These are phyloP conservation scores for Xylaria longipes DNA, from an alignment of 495 filamentous ascomycete species.

Conservation along the genomic window DNA sequence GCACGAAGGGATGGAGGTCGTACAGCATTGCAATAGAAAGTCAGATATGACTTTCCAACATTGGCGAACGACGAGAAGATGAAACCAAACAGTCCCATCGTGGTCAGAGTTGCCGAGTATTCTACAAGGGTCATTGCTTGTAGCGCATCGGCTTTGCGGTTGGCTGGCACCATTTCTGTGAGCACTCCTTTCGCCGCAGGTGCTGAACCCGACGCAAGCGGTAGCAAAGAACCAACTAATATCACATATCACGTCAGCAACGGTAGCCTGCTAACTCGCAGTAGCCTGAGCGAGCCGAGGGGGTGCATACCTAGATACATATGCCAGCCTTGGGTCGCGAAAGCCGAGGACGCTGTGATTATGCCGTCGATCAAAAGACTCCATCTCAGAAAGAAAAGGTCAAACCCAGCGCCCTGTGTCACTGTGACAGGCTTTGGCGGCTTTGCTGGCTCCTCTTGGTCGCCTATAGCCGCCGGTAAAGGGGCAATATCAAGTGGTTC, in stretches of 20 bases:
- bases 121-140: constrained; percentile 60
- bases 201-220: constrained; percentile 57
- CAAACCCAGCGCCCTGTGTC: constrained; percentile 49
- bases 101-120: constrained; percentile 55
- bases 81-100: constrained; percentile 57
- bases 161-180: constrained; percentile 56
- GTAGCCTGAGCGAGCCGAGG: too few species aligned
- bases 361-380: constrained; percentile 58
- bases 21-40: constrained; percentile 58
- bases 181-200: constrained; percentile 62
- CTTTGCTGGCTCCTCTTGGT: constrained; percentile 47
- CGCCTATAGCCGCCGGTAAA: constrained; percentile 42
- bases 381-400: constrained; percentile 56
- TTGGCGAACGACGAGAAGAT: constrained; percentile 55
- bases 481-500: constrained; percentile 43
- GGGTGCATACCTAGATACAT: constrained; percentile 53
- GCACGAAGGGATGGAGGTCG: constrained; percentile 24
- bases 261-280: neutral
- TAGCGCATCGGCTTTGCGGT: constrained; percentile 55
- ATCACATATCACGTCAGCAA: neutral
- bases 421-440: constrained; percentile 31
- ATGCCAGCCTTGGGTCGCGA: constrained; percentile 57
- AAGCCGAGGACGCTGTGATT: constrained; percentile 54
- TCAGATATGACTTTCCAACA: constrained; percentile 53
- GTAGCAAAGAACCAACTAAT: constrained; percentile 50